Conservation (phyloP, 768 basidiomycete species). For the Lentinus brumalis region DNA sequence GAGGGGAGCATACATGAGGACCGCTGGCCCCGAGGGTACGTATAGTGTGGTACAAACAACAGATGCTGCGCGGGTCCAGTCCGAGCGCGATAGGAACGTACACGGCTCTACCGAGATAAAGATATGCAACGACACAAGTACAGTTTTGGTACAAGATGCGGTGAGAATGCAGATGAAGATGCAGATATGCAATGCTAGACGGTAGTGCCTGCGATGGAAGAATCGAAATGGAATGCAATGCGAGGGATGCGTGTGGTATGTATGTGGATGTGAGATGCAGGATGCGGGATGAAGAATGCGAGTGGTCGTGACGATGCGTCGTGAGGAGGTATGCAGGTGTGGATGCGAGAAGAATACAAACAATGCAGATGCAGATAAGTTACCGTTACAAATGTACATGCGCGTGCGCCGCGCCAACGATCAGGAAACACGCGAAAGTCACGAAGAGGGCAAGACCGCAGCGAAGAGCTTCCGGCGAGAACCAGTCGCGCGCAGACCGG, state of each 20-base stretch:
- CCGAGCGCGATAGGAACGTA: conserved; percentile 15
- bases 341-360: conserved; percentile 12
- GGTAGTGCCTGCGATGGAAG: conserved; percentile 11
- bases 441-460: conserved; percentile 30
- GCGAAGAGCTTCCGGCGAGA: conserved; percentile 37
- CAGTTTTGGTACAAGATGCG: conserved; percentile 8
- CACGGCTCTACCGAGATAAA: conserved; percentile 34
- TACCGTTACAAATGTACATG: conserved; percentile 8
- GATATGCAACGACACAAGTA: conserved; percentile 15
- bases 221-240: background rate
- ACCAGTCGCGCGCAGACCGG: conserved; percentile 38
- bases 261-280: background rate
- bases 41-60: background rate
- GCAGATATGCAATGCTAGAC: conserved; percentile 10
- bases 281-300: background rate
- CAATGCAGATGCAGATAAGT: conserved; percentile 15
- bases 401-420: background rate
- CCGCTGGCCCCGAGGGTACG: conserved; percentile 3
- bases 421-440: conserved; percentile 14
- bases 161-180: background rate
- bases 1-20: conserved; percentile 14
- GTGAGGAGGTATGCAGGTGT: conserved; percentile 3
- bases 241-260: conserved; percentile 6
- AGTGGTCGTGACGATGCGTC: conserved; percentile 10
- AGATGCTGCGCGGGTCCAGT: conserved; percentile 10